phyloP scores from a whole-genome alignment of 1,139 yeast species.

The Taphrina confusa region DNA sequence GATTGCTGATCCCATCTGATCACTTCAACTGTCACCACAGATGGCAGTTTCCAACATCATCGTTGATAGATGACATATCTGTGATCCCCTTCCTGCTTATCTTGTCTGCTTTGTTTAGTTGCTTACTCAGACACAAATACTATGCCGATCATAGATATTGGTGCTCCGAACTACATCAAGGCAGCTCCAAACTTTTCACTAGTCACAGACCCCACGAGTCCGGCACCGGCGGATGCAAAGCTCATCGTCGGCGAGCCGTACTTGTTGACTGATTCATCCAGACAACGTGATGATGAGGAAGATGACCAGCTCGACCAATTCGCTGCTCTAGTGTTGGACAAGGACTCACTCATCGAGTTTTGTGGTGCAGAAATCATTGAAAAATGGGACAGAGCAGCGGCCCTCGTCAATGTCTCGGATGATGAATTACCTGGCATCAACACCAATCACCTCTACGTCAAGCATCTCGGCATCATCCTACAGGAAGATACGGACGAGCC shows the following conservation, averaged over 20 bases:
- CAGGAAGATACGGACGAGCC: constrained; percentile 14
- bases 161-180: constrained; percentile 10
- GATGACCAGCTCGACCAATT: constrained; percentile 9
- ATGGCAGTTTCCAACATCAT: too few species aligned
- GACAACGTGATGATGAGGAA: constrained; percentile 6
- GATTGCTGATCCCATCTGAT: too few species aligned
- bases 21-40: too few species aligned
- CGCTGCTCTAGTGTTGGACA: constrained; percentile 4
- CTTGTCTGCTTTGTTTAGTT: too few species aligned
- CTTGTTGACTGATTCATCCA: constrained; percentile 6
- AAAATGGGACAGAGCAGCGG: constrained; percentile 13
- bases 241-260: constrained; percentile 21
- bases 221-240: not conserved
- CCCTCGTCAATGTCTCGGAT: not conserved
- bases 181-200: constrained; percentile 7
- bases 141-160: constrained; percentile 19
- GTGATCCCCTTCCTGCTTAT: too few species aligned
- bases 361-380: constrained; percentile 5
- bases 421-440: constrained; percentile 10
- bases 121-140: too few species aligned
- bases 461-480: constrained; percentile 21
- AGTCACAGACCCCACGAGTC: not conserved
- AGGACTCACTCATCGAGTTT: not conserved
- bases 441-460: constrained; percentile 9
- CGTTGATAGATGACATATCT: too few species aligned